phyloP scores from a whole-genome alignment of 495 filamentous ascomycete species.

The Echria macrotheca region DNA sequence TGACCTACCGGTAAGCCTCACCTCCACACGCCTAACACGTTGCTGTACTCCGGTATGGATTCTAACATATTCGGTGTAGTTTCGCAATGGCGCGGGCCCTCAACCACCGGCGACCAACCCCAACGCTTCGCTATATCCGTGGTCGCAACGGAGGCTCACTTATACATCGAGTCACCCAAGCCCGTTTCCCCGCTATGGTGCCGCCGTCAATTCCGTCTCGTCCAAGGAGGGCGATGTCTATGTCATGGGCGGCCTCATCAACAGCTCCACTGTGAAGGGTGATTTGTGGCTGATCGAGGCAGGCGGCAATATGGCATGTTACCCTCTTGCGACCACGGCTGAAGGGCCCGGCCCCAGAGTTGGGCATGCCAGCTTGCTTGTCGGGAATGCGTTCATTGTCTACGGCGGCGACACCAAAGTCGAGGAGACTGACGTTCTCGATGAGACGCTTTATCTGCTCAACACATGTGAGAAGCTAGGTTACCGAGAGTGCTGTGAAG shows the following conservation, averaged over 20 bases:
- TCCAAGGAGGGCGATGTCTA: conserved; percentile 98
- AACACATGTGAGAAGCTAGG: conserved; percentile 82
- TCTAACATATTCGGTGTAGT: conserved; percentile 26
- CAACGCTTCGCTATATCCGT: conserved; percentile 76
- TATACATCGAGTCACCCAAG: conserved; percentile 77
- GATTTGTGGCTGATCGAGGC: conserved; percentile 98
- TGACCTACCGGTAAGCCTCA: conserved; percentile 44
- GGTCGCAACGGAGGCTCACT: conserved; percentile 85
- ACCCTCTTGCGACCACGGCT: conserved; percentile 82
- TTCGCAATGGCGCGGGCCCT: conserved; percentile 38
- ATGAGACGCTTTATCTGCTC: conserved; percentile 92
- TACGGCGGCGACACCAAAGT: conserved; percentile 98
- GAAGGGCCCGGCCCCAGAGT: conserved; percentile 95
- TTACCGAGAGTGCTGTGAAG: neutral
- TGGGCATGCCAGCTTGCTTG: conserved; percentile 88
- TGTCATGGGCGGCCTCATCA: conserved; percentile 94
- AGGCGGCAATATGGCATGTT: conserved; percentile 80
- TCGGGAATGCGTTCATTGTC: conserved; percentile 98
- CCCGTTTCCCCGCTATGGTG: conserved; percentile 95
- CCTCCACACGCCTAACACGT: neutral
- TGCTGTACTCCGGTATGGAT: neutral
- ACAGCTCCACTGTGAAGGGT: conserved; percentile 89
- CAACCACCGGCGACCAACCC: conserved; percentile 29
- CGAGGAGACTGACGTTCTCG: conserved; percentile 82
- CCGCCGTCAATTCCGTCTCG: conserved; percentile 84